Base-by-base conservation (phyloP, 805 yeast genomes). In the Starmerella floricola region DNA sequence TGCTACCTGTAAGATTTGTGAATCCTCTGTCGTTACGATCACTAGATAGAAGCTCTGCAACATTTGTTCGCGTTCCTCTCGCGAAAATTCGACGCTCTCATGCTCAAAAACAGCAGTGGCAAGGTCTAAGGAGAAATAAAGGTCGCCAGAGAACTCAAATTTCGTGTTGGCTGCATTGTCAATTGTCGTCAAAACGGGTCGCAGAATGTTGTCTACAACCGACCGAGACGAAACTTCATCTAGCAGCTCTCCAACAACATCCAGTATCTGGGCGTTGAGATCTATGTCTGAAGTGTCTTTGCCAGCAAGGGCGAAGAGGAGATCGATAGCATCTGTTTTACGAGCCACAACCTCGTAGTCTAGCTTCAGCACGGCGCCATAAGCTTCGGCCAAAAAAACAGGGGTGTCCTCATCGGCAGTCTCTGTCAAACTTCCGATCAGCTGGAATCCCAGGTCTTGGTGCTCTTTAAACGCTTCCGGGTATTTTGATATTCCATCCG, bases 361-460 rank as follows among this genome's bases (percentile, higher is more conserved):
- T 8, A 79, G 65, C 36, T 67, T 65, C 31, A 81, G 70, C 1
- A 77, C 72, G 2, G 70, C 66, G 1, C 76, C 67, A n/a, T 82
- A 59, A 0, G 80, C 71, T 56, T 86, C 95, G 11, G 82, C 68
- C 32, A 87, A 60, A 36, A 80, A 67, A 1, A 86, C 73, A 28
- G 81, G 75, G 0, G 94, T 72, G 53, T 87, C 97, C 35, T 84
- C 95, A 34, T 76, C 81, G 0, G 91, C 72, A 1, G 74, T 79
- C 1, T 68, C 71, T 3, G 71, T 55, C 8, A 88, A 58, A 2
- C 68, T 57, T 2, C 58, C 54, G 10, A 77, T 67, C 0, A 73
- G 34, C 48, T 1, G 49, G 35, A 29, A 72, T 55, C 10, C 65
- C 48, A 3, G 50, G 34, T 16, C 34, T 42, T 61, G 65, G 34